Base-by-base conservation (phyloP, 108 stramenopile genomes). In the Skeletonema menzelii region DNA sequence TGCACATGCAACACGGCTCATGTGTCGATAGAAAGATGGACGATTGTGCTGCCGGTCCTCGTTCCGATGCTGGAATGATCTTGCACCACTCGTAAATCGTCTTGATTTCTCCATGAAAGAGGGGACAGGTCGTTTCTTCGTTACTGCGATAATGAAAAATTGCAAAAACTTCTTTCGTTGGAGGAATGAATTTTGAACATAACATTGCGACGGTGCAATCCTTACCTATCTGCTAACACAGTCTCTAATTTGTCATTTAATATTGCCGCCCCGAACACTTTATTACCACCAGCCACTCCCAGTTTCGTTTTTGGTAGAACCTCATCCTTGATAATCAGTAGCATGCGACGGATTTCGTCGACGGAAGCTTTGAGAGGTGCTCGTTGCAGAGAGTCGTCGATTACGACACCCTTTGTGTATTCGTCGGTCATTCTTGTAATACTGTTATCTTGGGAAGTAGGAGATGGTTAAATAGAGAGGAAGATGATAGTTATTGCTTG, bases 1-100 rank as follows among this genome's bases (percentile, higher is more conserved):
- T 75, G 67, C 86, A 87, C 84, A 87, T 83, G 58, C 82, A 83
- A 75, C 86, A 87, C 4, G 86, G 86, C 65, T 87, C 86, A 56
- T 87, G 86, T 13, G 86, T 87, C 40, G 79, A 38, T 4, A 87
- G 46, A 57, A 85, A 87, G 20, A 82, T 56, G 19, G 61, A 59
- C 19, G 65, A 63, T 26, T 85, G 70, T 12, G 86, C 83, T 49
- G 44, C 59, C 15, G 84, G 79, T 14, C 84, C 82, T 12, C 83
- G 60, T 46, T 82, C 71, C 22, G 63, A 30, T 4, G 82, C 67
- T n/a, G 73, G 75, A 31, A 71, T 73, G 30, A 47, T 56, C 59
- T 82, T 64, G 27, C 67, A 75, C 82, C 83, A 86, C 17, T 75
- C 55, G 56, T 72, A 69, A 44, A 86, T 86, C 22, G 67, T 70